Base-by-base conservation (phyloP, 2,329 filamentous ascomycete genomes). In the Capronia coronata region DNA sequence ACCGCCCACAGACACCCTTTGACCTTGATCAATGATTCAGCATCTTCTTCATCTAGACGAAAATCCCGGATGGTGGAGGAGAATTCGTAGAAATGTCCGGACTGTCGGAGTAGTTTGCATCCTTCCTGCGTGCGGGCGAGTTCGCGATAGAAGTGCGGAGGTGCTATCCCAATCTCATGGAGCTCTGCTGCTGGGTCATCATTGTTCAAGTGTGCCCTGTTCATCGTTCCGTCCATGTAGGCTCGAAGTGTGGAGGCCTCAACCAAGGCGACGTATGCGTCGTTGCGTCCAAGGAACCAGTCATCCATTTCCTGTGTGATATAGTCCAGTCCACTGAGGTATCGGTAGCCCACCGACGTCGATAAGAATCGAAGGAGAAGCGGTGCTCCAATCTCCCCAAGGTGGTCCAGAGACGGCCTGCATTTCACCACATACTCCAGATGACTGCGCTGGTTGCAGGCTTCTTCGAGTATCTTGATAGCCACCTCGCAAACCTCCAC, bases 271-370 rank as follows among this genome's bases (percentile, higher is more conserved):
- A 98, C 93, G 59, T 98, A 98, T n/a, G 83, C 84, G 65, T 98
- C 91, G 64, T 98, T 98, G 38, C 93, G 83, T 11, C 93, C 93
- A 14, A 98, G 75, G 64, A 97, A 98, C 93, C 93, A 98, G 69
- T 98, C 94, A 60, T 98, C 93, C 93, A 98, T 98, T 67, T 98
- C 94, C 64, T 94, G 93, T 54, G 90, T 96, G 67, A 98, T 98
- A 65, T 98, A 98, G 70, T 98, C 94, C 37, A 98, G 75, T 0
- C 90, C 93, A 64, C 97, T 89, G 4, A 98, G 76, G 67, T 98
- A 98, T 67, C 97, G 90, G 64, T 98, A 98, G 43, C 93, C 93
- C 49, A 96, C 91, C 2, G 90, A 96, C 0, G 91, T 97, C 0
- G 90, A 96, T 46, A 98, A 68, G 67, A 98, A 98, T 40, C 93